Evolutionary conservation across 345 rosid species (phyloP), one percentile per base, ranked within the genome.

Genomic region (Xanthoceras sorbifolium): DNA sequence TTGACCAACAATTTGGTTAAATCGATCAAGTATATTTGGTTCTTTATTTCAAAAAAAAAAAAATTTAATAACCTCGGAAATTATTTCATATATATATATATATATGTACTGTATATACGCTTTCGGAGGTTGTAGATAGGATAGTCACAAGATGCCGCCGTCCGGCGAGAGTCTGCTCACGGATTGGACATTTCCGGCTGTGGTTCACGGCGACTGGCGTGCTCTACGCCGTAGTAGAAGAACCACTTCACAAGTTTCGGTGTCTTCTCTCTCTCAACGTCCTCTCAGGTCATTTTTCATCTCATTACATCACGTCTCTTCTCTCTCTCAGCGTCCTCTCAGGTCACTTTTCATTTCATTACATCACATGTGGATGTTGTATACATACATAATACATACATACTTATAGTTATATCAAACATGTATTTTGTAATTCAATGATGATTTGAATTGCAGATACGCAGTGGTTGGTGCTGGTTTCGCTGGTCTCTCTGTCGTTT

Each of bases 381-480:
- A n/a, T n/a, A n/a, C n/a, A n/a, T n/a, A n/a, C n/a, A n/a, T n/a
- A n/a, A n/a, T n/a, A n/a, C n/a, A n/a, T n/a, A n/a, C n/a, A n/a
- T n/a, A n/a, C n/a, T n/a, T n/a, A n/a, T n/a, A n/a, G n/a, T n/a
- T n/a, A n/a, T n/a, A n/a, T n/a, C n/a, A 20, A 42, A 42, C 46
- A 42, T 42, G 12, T 42, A 10, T 42, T 42, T n/a, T 9, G 12
- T 8, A 42, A 9, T 42, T 42, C 14, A 42, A 42, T 42, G 28
- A 12, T 1, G 0, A 22, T 31, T 75, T 20, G 23, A 54, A 55
- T 6, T 79, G 73, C 80, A 93, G 97, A 81, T 92, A 80, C 73
- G 99, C 99, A 6, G 98, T 95, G 75, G 93, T 94, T 26, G 99
- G 99, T 69, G 98, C 97, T 64, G 98, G 99, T 79, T 93, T 95